Conservation (phyloP, 2,329 filamentous ascomycete species). For the Colletotrichum tamarilloi region DNA sequence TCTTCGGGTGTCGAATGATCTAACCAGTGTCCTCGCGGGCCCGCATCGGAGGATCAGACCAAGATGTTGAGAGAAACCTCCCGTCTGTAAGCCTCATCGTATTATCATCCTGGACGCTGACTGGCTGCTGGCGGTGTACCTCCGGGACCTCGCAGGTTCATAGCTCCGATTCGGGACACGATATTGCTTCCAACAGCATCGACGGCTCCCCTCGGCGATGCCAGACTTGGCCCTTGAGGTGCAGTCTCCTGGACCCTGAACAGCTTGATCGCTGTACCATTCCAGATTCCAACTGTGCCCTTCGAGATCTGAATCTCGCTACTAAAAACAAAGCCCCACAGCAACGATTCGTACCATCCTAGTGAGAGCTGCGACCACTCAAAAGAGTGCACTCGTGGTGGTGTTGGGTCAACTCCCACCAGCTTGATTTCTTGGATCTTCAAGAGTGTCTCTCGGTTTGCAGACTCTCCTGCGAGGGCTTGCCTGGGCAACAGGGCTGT, state of each 20-base stretch:
- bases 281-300: slow-evolving; percentile 94
- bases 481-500: slow-evolving; percentile 66
- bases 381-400: slow-evolving; percentile 86
- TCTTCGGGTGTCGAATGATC: neutral
- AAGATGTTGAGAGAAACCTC: neutral
- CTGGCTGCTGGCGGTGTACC: slow-evolving; percentile 22
- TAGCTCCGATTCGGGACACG: slow-evolving; percentile 84
- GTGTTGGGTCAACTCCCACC: slow-evolving; percentile 78
- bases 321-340: slow-evolving; percentile 94
- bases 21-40: neutral
- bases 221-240: slow-evolving; percentile 81
- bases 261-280: slow-evolving; percentile 85
- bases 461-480: slow-evolving; percentile 54
- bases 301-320: slow-evolving; percentile 89
- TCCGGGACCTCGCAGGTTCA: slow-evolving; percentile 70
- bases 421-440: slow-evolving; percentile 72
- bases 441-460: slow-evolving; percentile 59
- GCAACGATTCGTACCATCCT: slow-evolving; percentile 94
- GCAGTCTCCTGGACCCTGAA: slow-evolving; percentile 91
- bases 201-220: slow-evolving; percentile 88
- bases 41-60: neutral
- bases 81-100: too few relatives aligned
- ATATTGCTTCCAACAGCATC: slow-evolving; percentile 94
- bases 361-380: slow-evolving; percentile 92
- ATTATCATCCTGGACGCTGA: slow-evolving; percentile 21